Evolutionary conservation across 1,284 basidiomycete genomes (phyloP), one percentile per base, ranked within the genome.

Genomic region (Tremellales sp.): DNA sequence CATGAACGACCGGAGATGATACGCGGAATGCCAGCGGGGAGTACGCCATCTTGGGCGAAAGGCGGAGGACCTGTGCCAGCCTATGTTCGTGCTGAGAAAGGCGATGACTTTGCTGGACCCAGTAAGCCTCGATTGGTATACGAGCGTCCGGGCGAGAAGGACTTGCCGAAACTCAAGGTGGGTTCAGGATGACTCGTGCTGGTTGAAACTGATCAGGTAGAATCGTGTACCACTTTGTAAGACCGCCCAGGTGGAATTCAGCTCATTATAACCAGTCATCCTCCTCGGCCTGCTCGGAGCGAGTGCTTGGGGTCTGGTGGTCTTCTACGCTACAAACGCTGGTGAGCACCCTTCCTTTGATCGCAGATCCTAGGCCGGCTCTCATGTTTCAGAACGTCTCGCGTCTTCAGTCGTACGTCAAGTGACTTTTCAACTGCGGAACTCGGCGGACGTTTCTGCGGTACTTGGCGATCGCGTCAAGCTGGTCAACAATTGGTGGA

Each of bases 311-410:
- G 70, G 64, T 17, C 51, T 64, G 4, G 73, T 75, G 56, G 48
- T 75, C 26, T 56, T 73, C 2, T 67, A 73, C 48, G 73, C 71
- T 29, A 75, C 72, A 15, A 74, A 74, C 57, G 56, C 67, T 37
- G 70, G 70, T 70, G 23, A 29, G 64, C 59, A n/a, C n/a, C n/a
- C n/a, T n/a, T n/a, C n/a, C n/a, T n/a, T n/a, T n/a, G n/a, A n/a
- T 36, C 13, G 15, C 6, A 36, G 15, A 6, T 36, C 13, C 33
- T 6, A 15, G 33, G 6, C 5, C 33, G 13, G 19, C 4, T 8
- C 29, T 42, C 13, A 19, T 17, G 27, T 21, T 39, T 19, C 60
- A 68, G 73, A 75, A 61, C 69, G 73, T 19, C 60, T 72, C 23
- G 64, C 70, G 0, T 73, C 72, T 0, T 71, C 68, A 11, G 70